These are phyloP conservation scores for Backusella westeae DNA, from an alignment of 192 early-diverging fungal species.

Conservation along the genomic window DNA sequence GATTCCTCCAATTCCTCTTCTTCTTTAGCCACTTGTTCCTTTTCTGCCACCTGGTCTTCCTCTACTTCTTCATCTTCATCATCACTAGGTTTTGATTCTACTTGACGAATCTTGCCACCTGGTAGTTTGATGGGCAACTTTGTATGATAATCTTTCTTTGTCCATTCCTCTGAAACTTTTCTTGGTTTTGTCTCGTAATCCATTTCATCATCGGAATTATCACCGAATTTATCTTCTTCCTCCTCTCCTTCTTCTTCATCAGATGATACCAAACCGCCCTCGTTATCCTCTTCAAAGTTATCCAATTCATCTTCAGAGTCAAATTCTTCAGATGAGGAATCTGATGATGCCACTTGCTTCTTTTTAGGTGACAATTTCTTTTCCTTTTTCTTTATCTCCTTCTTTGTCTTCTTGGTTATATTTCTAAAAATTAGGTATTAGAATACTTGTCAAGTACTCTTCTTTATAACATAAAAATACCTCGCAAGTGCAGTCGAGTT, in stretches of 20 bases:
- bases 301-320: conserved; percentile 44
- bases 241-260: not conserved
- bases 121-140: conserved; percentile 69
- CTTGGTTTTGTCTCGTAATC: conserved; percentile 62
- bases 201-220: conserved; percentile 59
- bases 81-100: conserved; percentile 39
- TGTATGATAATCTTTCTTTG: conserved; percentile 49
- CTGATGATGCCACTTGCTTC: not conserved
- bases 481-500: conserved; percentile 61
- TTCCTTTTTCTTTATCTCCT: conserved; percentile 43
- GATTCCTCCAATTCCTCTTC: conserved; percentile 26
- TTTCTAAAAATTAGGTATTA: not conserved
- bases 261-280: not conserved
- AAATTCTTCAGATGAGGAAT: conserved; percentile 29
- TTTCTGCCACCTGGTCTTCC: conserved; percentile 27
- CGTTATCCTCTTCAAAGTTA: conserved; percentile 28
- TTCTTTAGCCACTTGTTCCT: conserved; percentile 12
- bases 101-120: conserved; percentile 52
- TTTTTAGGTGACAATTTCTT: conserved; percentile 16
- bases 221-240: conserved; percentile 10
- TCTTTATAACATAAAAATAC: conserved; percentile 32
- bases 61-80: conserved; percentile 28
- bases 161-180: conserved; percentile 50
- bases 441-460: not conserved
- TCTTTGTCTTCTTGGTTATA: conserved; percentile 22